These are phyloP conservation scores for Exophiala lecanii-corni DNA, from an alignment of 2,329 filamentous ascomycete genomes.

Conservation along the genomic window DNA sequence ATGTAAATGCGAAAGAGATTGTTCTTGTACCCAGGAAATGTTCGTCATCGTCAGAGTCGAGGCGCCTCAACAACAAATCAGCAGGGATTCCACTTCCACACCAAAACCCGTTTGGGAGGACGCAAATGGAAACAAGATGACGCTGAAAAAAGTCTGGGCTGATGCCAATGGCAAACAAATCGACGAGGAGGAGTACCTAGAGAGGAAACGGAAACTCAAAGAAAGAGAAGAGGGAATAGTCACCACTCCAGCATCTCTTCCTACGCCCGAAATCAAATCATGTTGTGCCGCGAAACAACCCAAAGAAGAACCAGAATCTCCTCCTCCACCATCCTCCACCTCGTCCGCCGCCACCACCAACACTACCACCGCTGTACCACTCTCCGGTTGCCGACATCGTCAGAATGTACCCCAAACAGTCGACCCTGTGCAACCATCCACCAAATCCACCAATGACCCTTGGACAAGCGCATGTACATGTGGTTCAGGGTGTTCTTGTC, in stretches of 20 bases:
- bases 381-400: constrained; percentile 23
- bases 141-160: constrained; percentile 23
- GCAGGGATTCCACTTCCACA: constrained; percentile 17
- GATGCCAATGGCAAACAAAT: constrained; percentile 25
- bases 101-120: constrained; percentile 24
- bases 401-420: constrained; percentile 12
- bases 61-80: constrained; percentile 9
- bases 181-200: constrained; percentile 18
- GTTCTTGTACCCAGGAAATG: constrained; percentile 23
- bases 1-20: constrained; percentile 24
- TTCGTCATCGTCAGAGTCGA: constrained; percentile 22
- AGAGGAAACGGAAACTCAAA: constrained; percentile 16
- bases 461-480: constrained; percentile 24
- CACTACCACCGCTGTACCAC: no score
- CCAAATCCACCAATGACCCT: constrained; percentile 1
- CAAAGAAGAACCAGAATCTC: constrained; percentile 12
- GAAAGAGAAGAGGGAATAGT: constrained; percentile 18
- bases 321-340: neutral
- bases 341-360: no score
- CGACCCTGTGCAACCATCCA: neutral
- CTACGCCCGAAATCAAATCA: constrained; percentile 5
- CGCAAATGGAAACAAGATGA: constrained; percentile 21
- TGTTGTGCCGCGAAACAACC: constrained; percentile 17
- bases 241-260: neutral
- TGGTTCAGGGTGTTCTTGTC: constrained; percentile 25